A percentile compares a stretch with the other conserved stretches of the same genome.
phyloP scores from a whole-genome alignment of 768 basidiomycete genomes.

The Sporobolomyces phaffii region DNA sequence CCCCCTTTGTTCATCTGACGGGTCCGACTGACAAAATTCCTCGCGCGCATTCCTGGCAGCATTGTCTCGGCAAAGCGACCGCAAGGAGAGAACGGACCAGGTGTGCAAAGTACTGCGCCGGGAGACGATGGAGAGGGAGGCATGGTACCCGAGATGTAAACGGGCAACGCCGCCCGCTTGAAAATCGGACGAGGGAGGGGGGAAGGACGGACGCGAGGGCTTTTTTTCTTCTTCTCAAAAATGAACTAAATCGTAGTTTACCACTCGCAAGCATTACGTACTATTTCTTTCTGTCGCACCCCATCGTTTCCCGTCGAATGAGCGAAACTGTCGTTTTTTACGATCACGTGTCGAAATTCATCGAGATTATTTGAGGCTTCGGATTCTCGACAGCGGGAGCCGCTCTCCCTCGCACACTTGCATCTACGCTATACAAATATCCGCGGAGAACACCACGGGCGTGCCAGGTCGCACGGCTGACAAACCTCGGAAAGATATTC shows the following conservation, averaged over 20 bases:
- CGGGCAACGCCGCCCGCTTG: background rate
- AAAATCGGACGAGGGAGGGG: background rate
- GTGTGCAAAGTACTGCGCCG: slow-evolving; percentile 10
- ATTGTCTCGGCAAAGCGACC: slow-evolving; percentile 39
- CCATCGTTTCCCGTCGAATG: no score
- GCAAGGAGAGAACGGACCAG: slow-evolving; percentile 33
- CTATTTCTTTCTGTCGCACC: no score
- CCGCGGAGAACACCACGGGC: no score
- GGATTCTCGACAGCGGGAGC: no score
- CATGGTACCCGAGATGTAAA: slow-evolving; percentile 32
- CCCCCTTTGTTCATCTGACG: no score
- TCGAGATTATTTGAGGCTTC: no score
- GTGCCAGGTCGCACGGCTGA: no score
- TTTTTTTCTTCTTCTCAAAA: background rate
- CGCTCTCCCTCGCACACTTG: no score
- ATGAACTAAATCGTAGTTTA: background rate
- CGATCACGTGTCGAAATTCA: no score
- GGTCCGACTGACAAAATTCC: background rate
- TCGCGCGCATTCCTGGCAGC: slow-evolving; percentile 3
- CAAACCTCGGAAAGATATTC: no score
- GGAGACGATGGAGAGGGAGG: slow-evolving; percentile 22
- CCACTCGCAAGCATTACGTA: background rate
- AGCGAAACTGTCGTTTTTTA: no score
- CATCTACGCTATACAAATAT: no score
- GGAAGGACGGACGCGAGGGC: background rate